Evolutionary conservation across 768 basidiomycete species (phyloP), one percentile per base, ranked within the genome.

Genomic region (Fomitopsis serialis): DNA sequence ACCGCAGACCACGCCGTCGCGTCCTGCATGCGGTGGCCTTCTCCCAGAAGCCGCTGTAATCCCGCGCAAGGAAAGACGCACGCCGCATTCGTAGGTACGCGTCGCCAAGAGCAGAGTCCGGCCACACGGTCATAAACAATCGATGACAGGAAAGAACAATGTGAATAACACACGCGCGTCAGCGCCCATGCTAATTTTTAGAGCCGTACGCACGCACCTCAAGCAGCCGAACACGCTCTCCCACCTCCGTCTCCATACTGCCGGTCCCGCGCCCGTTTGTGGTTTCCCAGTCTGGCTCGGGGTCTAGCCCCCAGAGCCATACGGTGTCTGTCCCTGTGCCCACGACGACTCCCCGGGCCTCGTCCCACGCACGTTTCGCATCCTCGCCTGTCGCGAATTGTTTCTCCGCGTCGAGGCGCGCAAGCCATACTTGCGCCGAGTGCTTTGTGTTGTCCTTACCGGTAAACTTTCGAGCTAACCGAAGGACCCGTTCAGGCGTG

Each of bases 271-370:
- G 22, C 34, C 49, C 37, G 40, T 52, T 54, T 54, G 51, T 36
- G 5, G 29, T 32, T 40, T 40, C 37, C 37, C 15, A 17, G 15
- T 40, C 19, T 17, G 19, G 15, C 13, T 40, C 37, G 59, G 58
- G 57, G 40, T 66, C 68, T 19, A 81, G 55, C 45, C 81, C 80
- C 82, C 81, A 83, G 43, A 73, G 61, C 83, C 84, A 84, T 36
- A 84, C 66, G 43, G 68, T 66, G 56, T 70, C 63, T 21, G 68
- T 36, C 5, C 67, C 72, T 13, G 66, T 63, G 54, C 66, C 67
- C 13, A 50, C 55, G 21, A 76, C 76, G 1, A 54, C 52, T 17
- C 59, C 58, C 35, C 81, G 69, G 21, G 81, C 81, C 55, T 76
- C 72, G 24, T 55, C 58, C 78, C 79, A 82, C 10, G 68, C 68